Percentiles rank a stretch among this genome's conserved stretches.
Conservation (phyloP, 139 green algal genomes). For the Tetradesmus obliquus region DNA sequence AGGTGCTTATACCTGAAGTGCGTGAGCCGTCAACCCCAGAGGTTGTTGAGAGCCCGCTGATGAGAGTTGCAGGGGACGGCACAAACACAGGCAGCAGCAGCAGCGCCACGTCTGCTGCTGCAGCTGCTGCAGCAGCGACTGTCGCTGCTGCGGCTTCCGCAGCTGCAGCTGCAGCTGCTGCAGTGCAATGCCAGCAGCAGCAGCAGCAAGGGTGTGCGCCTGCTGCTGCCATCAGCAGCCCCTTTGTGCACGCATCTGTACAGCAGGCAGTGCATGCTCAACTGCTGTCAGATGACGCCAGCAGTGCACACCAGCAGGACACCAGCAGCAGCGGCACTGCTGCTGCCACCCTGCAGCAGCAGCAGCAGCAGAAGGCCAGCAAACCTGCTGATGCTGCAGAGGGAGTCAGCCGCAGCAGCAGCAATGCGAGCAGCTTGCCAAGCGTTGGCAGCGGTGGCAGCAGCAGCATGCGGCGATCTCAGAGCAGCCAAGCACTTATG, state of each 20-base stretch:
- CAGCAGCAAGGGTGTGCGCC: background rate
- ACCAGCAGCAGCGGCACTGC: background rate
- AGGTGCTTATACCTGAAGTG: background rate
- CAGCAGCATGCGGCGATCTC: background rate
- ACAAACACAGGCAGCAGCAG: too few relatives aligned
- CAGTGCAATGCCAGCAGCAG: background rate
- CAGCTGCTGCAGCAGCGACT: slow-evolving; percentile 14
- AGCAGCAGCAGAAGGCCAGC: background rate
- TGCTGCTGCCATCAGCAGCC: background rate
- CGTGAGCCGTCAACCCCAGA: slow-evolving; percentile 30
- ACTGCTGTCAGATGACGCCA: background rate
- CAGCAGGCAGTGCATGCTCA: slow-evolving; percentile 11
- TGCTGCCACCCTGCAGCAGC: background rate
- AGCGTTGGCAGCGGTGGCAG: slow-evolving; percentile 27
- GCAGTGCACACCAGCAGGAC: background rate
- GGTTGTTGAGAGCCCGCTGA: slow-evolving; percentile 9
- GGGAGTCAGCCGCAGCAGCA: background rate
- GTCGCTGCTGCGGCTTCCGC: background rate
- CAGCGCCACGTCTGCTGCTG: background rate
- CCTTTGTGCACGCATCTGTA: background rate
- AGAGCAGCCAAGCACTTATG: slow-evolving; percentile 23
- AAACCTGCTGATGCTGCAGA: slow-evolving; percentile 3
- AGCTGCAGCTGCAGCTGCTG: background rate
- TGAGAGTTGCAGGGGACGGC: background rate
- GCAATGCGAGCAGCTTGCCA: background rate